A percentile compares a stretch with the other conserved stretches of the same genome.
These are phyloP conservation scores for Ascochyta pisi DNA, from an alignment of 2,329 filamentous ascomycete genomes.

Conservation along the genomic window DNA sequence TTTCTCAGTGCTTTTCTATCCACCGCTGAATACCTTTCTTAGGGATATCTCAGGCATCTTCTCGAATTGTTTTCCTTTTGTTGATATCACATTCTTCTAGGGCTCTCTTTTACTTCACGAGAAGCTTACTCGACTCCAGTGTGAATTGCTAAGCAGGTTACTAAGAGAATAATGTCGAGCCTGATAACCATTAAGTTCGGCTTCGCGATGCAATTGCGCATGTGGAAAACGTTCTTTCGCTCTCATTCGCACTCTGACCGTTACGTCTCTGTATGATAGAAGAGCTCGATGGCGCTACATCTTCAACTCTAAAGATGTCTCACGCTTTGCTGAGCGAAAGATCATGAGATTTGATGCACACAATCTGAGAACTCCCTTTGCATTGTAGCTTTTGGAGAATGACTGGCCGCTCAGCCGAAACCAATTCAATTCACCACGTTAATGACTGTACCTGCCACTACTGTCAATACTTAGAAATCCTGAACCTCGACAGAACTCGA, in stretches of 20 bases:
- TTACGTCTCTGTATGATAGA: too few species aligned
- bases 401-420: too few species aligned
- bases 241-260: too few species aligned
- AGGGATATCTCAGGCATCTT: not conserved
- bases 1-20: not conserved
- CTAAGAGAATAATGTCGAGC: too few species aligned
- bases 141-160: too few species aligned
- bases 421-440: not conserved
- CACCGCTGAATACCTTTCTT: not conserved
- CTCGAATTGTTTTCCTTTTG: constrained; percentile 2
- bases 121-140: not conserved
- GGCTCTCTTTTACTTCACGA: constrained; percentile 18
- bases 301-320: too few species aligned
- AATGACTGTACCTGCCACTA: not conserved
- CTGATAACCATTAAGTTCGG: too few species aligned
- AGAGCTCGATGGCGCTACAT: too few species aligned
- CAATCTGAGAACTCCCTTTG: not conserved
- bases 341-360: not conserved
- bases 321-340: too few species aligned
- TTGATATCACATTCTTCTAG: constrained; percentile 13
- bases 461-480: not conserved
- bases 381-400: not conserved
- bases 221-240: too few species aligned
- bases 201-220: too few species aligned
- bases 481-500: not conserved